Base-by-base conservation (phyloP, 2,329 filamentous ascomycete species). In the Alternaria triticina region DNA sequence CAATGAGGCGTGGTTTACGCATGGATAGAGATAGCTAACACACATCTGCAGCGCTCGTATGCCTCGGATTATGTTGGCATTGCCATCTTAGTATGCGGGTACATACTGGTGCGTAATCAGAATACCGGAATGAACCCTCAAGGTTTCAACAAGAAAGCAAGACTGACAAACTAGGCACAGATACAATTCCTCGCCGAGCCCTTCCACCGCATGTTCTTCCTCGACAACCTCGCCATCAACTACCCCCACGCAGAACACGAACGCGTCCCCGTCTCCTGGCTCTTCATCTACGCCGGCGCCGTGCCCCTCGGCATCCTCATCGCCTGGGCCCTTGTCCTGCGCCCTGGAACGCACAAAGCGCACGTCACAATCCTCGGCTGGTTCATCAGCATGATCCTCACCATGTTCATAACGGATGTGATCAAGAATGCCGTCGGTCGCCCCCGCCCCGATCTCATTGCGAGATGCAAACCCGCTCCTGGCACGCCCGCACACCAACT, bases 131-230 rank as follows among this genome's bases (percentile, higher is more conserved):
- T 27, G 3, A 5, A 1, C 8, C 28, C 33, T 22, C 20, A 0
- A 2, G 20, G 44, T 25, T 25, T 25, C 44, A 46, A 46, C 44
- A 46, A 17, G n/a, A 17, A 40, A 40, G 22, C 22, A 43, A 5
- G 5, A 44, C 64, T 70, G 25, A 73, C 62, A 45, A 54, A 59
- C 47, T 51, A 66, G 51, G 44, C 45, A 45, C 75, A 92, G 86
- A 85, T 93, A 46, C 85, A 89, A 79, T 83, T 91, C 72, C 85
- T 91, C 69, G 86, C 92, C 71, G 89, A 90, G 64, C 96, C 96
- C 0, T 98, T 98, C 78, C 94, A 98, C 79, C 93, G 93, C 81
- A 91, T 97, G 88, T 98, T 99, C 82, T 91, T 89, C 68, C 87
- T 98, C 66, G 91, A 94, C 77, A 93, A 98, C 77, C 86, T 92